Evolutionary conservation across 305 asterid genomes (phyloP), one percentile per base, ranked within the genome.

Genomic region (Solanum hybrid): DNA sequence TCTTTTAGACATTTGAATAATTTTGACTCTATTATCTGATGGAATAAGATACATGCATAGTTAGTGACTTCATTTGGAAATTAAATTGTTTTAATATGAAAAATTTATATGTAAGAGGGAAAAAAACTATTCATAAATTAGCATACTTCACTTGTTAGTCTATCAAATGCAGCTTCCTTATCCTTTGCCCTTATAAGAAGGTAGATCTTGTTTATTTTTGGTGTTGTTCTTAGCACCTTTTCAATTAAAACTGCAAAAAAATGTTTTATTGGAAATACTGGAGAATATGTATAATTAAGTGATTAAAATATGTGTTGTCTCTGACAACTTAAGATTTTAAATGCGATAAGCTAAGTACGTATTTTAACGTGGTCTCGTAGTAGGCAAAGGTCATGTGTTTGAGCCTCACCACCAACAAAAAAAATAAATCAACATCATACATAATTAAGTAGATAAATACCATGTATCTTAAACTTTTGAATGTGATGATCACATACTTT

Each of bases 61-160:
- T n/a, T n/a, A 68, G 76, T 68, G 29, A 68, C 13, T 10, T 68
- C 0, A 68, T 68, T 22, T 5, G 34, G 22, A 73, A 24, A 4
- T 70, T 4, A 70, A 26, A 70, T 70, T n/a, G 26, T n/a, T 9
- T 51, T 57, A 0, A 6, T 22, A 3, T 9, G 5, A 12, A 11
- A 72, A 13, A 7, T 72, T 0, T 51, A 51, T 51, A 51, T 51
- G 65, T 32, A 32, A 32, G 34, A 32, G 34, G 34, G 34, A 73
- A 11, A 15, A 39, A 73, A 75, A 75, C 20, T 13, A 75, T 38
- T 10, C 29, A 79, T 78, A 33, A 26, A 51, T 51, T 0, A 81
- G 15, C 94, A n/a, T 95, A 97, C 99, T 91, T 97, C 99, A 90
- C 91, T 95, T 91, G 92, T 93, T 92, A 97, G 26, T 91, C 99